Base-by-base conservation (phyloP, 495 filamentous ascomycete species). In the Neohortaea acidophila region DNA sequence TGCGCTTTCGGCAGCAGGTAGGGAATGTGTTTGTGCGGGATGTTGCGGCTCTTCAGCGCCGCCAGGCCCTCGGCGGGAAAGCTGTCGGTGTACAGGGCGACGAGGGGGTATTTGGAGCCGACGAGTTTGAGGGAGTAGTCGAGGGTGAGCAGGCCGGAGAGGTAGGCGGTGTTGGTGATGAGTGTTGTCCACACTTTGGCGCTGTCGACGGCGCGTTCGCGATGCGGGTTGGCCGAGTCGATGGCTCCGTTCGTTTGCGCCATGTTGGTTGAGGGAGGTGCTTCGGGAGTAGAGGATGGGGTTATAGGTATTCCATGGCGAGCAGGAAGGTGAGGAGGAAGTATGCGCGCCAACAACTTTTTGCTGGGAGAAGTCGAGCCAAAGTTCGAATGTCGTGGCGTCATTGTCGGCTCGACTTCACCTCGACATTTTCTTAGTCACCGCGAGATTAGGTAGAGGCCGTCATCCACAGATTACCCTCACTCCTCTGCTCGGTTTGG, bases 1-100 rank as follows among this genome's bases (percentile, higher is more conserved):
- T 59, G 47, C 0, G 58, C 52, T 0, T 61, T 62, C 0, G 81
- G 81, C 6, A 73, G 57, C 1, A 86, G 66, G 52, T 78, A 73
- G 0, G 68, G 63, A 39, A 83, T 65, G 24, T 58, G 68, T 49
- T 73, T 66, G 31, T 66, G 68, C 18, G 70, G 58, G 36, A 86
- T 83, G 4, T 67, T 65, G 21, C 81, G 69, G 0, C 61, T 53
- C 25, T 72, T 66, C 25, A 87, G 70, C 21, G 77, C 78, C 21
- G 55, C 59, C 43, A 72, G 77, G 30, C 73, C 78, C 36, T 70
- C 65, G 0, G 57, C 34, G 1, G 74, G 69, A 48, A 87, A 74
- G 31, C 67, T 60, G 56, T 79, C 73, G 17, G 81, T 84, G 63
- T 84, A 84, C 21, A 86, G 67, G 4, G 67, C 81, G n/a, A 86